Percentiles rank a stretch among this genome's conserved stretches.
Evolutionary conservation across 2,329 filamentous ascomycete genomes (phyloP).

Genomic region (Phialophora verrucosa): DNA sequence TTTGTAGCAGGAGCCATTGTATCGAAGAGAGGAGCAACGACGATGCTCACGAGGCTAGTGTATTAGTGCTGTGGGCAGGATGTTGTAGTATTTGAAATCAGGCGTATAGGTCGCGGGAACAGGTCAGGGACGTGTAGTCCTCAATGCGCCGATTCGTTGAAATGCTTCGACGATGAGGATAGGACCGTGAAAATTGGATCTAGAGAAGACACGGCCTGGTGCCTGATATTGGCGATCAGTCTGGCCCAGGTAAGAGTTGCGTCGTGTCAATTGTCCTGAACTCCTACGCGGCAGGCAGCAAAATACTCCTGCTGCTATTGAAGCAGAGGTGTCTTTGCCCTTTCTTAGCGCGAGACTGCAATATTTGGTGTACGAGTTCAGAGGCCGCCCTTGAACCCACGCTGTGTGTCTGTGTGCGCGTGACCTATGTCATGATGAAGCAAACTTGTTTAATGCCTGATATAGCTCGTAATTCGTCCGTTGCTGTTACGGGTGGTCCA

Average conservation of each 20-base stretch:
- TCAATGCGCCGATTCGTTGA: background rate
- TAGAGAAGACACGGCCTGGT: background rate
- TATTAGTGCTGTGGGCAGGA: background rate
- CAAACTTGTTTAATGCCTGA: background rate
- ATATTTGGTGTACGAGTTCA: background rate
- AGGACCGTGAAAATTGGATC: background rate
- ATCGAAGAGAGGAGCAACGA: background rate
- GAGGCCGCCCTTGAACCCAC: background rate
- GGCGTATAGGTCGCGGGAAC: background rate
- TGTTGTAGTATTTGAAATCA: background rate
- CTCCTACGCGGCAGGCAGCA: background rate
- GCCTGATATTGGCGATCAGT: background rate
- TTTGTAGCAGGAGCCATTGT: constrained; percentile 26
- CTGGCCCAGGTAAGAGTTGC: background rate
- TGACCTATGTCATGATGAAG: background rate
- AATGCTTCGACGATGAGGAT: background rate
- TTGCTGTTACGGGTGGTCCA: background rate
- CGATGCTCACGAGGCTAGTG: too few species aligned
- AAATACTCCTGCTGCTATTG: background rate
- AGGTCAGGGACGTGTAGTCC: background rate
- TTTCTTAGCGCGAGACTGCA: background rate
- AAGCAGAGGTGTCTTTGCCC: background rate
- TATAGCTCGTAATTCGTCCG: background rate
- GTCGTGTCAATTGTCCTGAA: background rate
- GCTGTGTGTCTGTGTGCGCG: background rate